Conservation (phyloP, 176 grass and related monocot genomes). For the Triticum monococcum region DNA sequence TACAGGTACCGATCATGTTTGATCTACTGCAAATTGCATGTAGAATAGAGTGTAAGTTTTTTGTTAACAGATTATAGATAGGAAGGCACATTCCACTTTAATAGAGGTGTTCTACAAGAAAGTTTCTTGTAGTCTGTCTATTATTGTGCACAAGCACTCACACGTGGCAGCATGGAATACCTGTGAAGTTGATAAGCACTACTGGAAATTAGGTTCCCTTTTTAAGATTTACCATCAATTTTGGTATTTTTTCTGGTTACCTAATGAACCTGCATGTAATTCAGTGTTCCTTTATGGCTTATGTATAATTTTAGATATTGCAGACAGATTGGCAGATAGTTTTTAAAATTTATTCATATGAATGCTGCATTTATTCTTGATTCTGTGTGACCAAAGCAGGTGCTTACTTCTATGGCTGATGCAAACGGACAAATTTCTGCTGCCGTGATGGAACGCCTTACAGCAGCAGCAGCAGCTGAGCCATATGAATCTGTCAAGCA, state of each 20-base stretch:
- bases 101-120: constrained; percentile 8
- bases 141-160: not conserved
- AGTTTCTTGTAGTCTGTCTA: constrained; percentile 9
- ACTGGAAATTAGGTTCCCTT: constrained; percentile 13
- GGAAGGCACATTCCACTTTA: constrained; percentile 10
- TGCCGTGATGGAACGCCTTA: constrained; percentile 90
- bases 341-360: constrained; percentile 32
- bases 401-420: constrained; percentile 97
- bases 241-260: constrained; percentile 16
- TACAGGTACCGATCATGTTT: not conserved
- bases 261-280: not conserved
- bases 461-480: constrained; percentile 93
- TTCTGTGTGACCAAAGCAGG: constrained; percentile 57
- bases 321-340: not conserved
- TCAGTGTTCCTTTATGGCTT: constrained; percentile 17
- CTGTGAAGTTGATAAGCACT: not conserved
- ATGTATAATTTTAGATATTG: constrained; percentile 5
- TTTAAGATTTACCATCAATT: not conserved
- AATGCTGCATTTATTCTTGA: constrained; percentile 32
- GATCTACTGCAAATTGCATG: not conserved
- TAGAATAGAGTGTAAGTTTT: not conserved
- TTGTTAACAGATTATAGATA: constrained; percentile 11
- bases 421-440: constrained; percentile 95
- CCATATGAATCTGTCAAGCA: constrained; percentile 95
- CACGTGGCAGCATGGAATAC: not conserved